Evolutionary conservation across 106 monocot species (phyloP), one percentile per base, ranked within the genome.

Genomic region (Dioscorea zingiberensis): DNA sequence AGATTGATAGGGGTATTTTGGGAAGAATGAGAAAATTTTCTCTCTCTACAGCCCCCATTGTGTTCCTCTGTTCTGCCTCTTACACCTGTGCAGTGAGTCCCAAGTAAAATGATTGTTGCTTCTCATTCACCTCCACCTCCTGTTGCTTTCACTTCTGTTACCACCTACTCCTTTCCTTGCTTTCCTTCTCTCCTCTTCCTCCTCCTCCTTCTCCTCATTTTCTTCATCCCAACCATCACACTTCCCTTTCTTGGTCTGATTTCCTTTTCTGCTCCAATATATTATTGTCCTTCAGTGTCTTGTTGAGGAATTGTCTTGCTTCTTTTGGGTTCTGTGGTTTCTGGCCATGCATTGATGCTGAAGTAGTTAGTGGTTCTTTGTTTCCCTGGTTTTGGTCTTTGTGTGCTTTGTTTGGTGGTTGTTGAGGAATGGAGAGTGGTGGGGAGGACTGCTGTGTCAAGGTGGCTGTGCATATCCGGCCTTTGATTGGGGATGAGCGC

Each of bases 401-500:
- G 15, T 51, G 7, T 47, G 8, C 19, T 51, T 16, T 16, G 7
- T 16, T 16, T 7, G 15, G 51, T 16, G 51, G 51, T 19, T 1
- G 51, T 51, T 16, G 19, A 2, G 1, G 51, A 48, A 92, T 97
- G 81, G 95, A 91, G 70, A 81, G 79, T 65, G 85, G 88, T 47
- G 64, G 64, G 44, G 77, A 86, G 68, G 88, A 92, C 69, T 97
- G 95, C 84, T 81, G 91, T 53, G 95, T 97, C 17, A 97, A 92
- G 70, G 95, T 97, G 47, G 95, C 95, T 27, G 91, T 97, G 15
- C 95, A 97, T 65, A 69, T 92, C 70, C 56, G 95, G 65, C 95
- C 95, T 19, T 83, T 97, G 57, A 88, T 97, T 67, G 87, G 85
- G 7, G 91, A 88, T 47, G 95, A 97, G 79, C 70, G 78, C 67